A percentile compares a stretch with the other conserved stretches of the same genome.
Evolutionary conservation across 306 rosid genomes (phyloP).

Genomic region (Dryas alaskensis): DNA sequence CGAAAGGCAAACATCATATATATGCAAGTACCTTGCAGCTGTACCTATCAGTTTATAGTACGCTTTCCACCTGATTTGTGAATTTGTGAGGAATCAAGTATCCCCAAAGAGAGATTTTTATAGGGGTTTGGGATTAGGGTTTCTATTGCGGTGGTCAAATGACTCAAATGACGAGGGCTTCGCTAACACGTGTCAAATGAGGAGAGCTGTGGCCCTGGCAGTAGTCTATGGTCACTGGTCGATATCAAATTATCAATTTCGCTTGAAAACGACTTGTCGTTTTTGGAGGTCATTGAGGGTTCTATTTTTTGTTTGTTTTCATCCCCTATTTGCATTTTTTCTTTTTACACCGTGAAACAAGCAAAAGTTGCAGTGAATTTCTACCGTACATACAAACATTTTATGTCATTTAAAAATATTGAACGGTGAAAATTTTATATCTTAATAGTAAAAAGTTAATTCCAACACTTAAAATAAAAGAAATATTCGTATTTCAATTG

Average conservation of each 20-base stretch:
- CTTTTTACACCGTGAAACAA: too few relatives aligned
- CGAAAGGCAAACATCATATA: background rate
- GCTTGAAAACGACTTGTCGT: background rate
- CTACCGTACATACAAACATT: too few relatives aligned
- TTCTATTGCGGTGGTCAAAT: background rate
- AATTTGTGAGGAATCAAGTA: background rate
- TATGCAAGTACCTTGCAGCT: background rate
- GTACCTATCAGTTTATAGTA: background rate
- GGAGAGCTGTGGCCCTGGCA: background rate
- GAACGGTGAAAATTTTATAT: too few relatives aligned
- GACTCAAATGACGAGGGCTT: background rate
- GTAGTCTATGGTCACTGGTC: background rate
- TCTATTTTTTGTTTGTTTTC: too few relatives aligned
- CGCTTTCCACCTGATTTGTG: background rate
- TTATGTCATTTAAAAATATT: too few relatives aligned
- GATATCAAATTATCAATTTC: background rate
- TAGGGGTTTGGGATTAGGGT: constrained; percentile 17
- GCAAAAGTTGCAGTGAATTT: too few relatives aligned
- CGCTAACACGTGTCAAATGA: background rate
- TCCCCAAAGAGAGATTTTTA: constrained; percentile 1
- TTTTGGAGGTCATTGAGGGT: background rate
- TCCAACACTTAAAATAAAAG: too few relatives aligned
- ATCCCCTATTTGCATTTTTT: too few relatives aligned
- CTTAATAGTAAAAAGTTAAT: too few relatives aligned
- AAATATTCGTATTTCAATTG: too few relatives aligned